Percentiles rank a stretch among this genome's conserved stretches.
Conservation (phyloP, 2,329 filamentous ascomycete genomes). For the Talaromyces sp. region DNA sequence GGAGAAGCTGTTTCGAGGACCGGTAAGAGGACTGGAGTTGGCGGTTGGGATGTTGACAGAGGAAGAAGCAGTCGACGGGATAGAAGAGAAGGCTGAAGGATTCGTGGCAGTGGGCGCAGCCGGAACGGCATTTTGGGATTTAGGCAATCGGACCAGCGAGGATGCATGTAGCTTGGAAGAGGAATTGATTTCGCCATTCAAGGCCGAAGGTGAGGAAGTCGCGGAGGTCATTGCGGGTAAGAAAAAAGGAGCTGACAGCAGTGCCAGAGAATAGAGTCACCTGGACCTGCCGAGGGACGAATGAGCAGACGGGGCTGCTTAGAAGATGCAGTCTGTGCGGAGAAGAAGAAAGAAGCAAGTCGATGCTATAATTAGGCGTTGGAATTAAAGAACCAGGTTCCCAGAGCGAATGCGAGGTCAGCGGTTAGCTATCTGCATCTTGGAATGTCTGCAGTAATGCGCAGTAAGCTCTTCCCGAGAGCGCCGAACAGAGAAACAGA, state of each 20-base stretch:
- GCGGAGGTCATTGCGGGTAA: conserved; percentile 32
- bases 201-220: conserved; percentile 29
- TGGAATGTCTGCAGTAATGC: conserved; percentile 34
- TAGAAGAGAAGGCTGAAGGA: conserved; percentile 15
- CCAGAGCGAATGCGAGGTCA: conserved; percentile 30
- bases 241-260: conserved; percentile 19
- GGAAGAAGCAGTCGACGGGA: conserved; percentile 9
- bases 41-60: conserved; percentile 15
- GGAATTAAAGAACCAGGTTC: conserved; percentile 29
- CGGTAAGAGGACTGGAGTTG: conserved; percentile 25
- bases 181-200: conserved; percentile 32
- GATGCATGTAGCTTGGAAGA: conserved; percentile 28
- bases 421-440: conserved; percentile 41
- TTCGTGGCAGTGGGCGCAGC: conserved; percentile 22
- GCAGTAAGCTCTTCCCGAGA: conserved; percentile 37
- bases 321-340: conserved; percentile 12
- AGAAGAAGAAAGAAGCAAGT: conserved; percentile 10
- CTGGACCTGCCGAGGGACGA: conserved; percentile 33
- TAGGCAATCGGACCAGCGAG: conserved; percentile 25
- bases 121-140: conserved; percentile 32
- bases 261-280: conserved; percentile 33
- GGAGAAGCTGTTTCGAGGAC: conserved; percentile 15
- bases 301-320: conserved; percentile 17
- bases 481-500: conserved; percentile 22
- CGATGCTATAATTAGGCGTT: neutral